These are phyloP conservation scores for Fagopyrum homotropicum DNA, from an alignment of 148 eudicot species.

Conservation along the genomic window DNA sequence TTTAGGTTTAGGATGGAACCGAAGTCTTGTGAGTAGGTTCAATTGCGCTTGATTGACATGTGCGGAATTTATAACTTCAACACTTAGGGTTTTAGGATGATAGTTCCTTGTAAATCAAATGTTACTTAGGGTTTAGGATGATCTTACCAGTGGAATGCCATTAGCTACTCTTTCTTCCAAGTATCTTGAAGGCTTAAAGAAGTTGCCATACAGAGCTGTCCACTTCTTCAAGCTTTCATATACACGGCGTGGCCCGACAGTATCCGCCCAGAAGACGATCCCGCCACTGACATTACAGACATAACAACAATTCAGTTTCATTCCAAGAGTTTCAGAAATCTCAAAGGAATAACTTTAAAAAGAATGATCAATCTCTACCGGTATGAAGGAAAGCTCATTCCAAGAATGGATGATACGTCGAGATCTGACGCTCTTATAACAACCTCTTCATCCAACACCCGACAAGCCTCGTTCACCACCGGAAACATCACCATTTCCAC, in stretches of 20 bases:
- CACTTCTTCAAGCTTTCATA: constrained; percentile 71
- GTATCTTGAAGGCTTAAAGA: constrained; percentile 76
- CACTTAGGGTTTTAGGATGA: too few relatives aligned
- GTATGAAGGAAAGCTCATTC: constrained; percentile 95
- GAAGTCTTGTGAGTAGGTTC: too few relatives aligned
- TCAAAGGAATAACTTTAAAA: not conserved
- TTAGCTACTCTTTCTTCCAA: constrained; percentile 79
- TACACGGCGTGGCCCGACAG: constrained; percentile 68
- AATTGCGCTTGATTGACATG: too few relatives aligned
- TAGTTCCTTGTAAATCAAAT: too few relatives aligned
- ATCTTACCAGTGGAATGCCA: constrained; percentile 71
- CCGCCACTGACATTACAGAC: constrained; percentile 68
- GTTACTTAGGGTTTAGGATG: not conserved
- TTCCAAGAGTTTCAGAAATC: not conserved
- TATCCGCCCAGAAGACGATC: constrained; percentile 86
- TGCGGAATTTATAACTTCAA: too few relatives aligned
- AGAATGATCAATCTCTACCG: constrained; percentile 29
- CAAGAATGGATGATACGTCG: constrained; percentile 82
- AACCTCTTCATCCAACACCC: constrained; percentile 79
- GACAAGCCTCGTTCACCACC: constrained; percentile 94
- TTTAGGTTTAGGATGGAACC: too few relatives aligned
- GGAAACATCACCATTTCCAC: constrained; percentile 92
- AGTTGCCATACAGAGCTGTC: constrained; percentile 57
- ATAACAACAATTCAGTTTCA: not conserved
- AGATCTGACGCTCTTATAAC: constrained; percentile 95